phyloP scores from a whole-genome alignment of 495 filamentous ascomycete genomes.

The Talaromyces borbonicus region DNA sequence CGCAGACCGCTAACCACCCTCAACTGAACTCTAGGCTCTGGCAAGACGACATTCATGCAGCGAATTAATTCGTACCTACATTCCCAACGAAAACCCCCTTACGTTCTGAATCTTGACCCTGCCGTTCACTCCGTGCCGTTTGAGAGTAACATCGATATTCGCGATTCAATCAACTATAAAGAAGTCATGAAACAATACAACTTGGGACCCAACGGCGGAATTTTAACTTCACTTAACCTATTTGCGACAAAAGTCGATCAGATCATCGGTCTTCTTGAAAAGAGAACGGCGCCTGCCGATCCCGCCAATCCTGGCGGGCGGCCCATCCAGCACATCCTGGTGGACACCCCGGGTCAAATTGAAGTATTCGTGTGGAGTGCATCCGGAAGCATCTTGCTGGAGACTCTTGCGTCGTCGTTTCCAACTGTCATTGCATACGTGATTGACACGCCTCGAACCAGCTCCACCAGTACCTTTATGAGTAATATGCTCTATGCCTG shows the following conservation, averaged over 20 bases:
- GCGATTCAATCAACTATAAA: slow-evolving; percentile 97
- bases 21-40: slow-evolving; percentile 50
- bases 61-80: slow-evolving; percentile 89
- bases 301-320: slow-evolving; percentile 48
- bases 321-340: slow-evolving; percentile 71
- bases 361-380: slow-evolving; percentile 98
- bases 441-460: slow-evolving; percentile 89
- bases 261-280: slow-evolving; percentile 79
- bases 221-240: slow-evolving; percentile 88
- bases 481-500: slow-evolving; percentile 99
- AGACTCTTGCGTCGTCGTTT: slow-evolving; percentile 83
- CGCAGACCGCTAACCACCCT: too few species aligned
- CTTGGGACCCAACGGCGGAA: slow-evolving; percentile 95
- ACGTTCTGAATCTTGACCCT: slow-evolving; percentile 95
- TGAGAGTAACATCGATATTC: slow-evolving; percentile 96
- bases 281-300: slow-evolving; percentile 57
- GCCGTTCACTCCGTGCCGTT: slow-evolving; percentile 95
- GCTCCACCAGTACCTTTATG: slow-evolving; percentile 95
- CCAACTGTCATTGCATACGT: slow-evolving; percentile 96
- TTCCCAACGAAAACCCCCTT: slow-evolving; percentile 60
- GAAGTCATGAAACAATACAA: slow-evolving; percentile 99
- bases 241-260: slow-evolving; percentile 98
- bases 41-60: slow-evolving; percentile 99
- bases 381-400: slow-evolving; percentile 83
- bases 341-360: slow-evolving; percentile 96